Percentiles rank a stretch among this genome's conserved stretches.
phyloP scores from a whole-genome alignment of 2,329 filamentous ascomycete species.

The Fusarium scirpi region DNA sequence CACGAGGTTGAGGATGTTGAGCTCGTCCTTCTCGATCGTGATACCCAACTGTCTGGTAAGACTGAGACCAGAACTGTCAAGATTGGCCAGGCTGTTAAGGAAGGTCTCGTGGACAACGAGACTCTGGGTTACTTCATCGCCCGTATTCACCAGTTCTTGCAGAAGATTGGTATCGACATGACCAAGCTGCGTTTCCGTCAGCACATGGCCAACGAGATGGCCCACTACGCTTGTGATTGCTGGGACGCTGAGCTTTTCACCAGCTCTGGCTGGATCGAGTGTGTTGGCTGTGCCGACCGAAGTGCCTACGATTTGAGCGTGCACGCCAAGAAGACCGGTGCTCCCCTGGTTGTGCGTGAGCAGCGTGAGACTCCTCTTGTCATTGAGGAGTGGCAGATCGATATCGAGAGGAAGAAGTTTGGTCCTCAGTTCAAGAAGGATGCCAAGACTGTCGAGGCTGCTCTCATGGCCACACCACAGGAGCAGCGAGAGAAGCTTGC shows the following conservation, averaged over 20 bases:
- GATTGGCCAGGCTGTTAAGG: conserved; percentile 87
- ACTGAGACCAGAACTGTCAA: conserved; percentile 78
- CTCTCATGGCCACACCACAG: conserved; percentile 80
- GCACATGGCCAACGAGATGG: conserved; percentile 84
- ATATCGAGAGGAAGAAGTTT: conserved; percentile 95
- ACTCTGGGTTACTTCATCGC: conserved; percentile 98
- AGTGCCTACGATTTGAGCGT: conserved; percentile 95
- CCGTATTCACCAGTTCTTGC: conserved; percentile 89
- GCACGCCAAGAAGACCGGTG: conserved; percentile 92
- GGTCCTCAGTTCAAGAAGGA: conserved; percentile 97
- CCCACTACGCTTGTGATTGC: conserved; percentile 96
- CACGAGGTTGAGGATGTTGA: conserved; percentile 85
- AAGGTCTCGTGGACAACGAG: conserved; percentile 92
- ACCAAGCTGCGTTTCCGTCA: conserved; percentile 95
- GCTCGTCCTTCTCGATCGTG: conserved; percentile 84
- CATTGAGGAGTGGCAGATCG: conserved; percentile 88
- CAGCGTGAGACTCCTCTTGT: conserved; percentile 80
- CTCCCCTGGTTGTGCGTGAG: conserved; percentile 86
- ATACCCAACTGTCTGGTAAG: conserved; percentile 88
- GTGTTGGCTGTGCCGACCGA: conserved; percentile 94
- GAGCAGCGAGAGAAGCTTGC: conserved; percentile 84
- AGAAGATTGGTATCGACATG: conserved; percentile 87
- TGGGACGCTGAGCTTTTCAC: conserved; percentile 97
- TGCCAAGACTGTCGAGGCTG: conserved; percentile 84
- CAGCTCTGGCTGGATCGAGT: conserved; percentile 97